phyloP scores from a whole-genome alignment of 768 basidiomycete species.

The Scleroderma citrinum region DNA sequence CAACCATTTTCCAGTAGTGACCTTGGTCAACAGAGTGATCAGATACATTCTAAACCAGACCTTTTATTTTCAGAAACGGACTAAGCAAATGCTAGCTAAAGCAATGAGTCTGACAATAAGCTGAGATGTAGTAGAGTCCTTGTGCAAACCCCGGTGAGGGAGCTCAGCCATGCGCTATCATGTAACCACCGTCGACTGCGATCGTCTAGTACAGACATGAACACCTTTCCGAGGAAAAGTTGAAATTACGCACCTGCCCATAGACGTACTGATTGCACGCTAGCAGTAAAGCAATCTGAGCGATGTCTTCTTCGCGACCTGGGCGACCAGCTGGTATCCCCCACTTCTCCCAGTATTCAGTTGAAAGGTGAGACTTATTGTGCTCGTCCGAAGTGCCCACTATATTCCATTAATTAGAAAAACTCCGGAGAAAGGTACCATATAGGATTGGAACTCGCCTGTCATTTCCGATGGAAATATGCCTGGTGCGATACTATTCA shows the following conservation, averaged over 20 bases:
- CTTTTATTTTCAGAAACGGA: too few relatives aligned
- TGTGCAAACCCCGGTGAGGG: too few relatives aligned
- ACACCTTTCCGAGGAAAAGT: background rate
- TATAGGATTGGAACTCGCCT: background rate
- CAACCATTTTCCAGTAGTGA: too few relatives aligned
- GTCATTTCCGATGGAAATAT: conserved; percentile 36
- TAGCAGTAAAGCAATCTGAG: conserved; percentile 27
- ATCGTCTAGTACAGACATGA: background rate
- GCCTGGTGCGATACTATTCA: conserved; percentile 32
- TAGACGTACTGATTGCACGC: conserved; percentile 30
- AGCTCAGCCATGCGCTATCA: background rate
- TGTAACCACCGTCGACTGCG: background rate
- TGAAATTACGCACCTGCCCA: conserved; percentile 24
- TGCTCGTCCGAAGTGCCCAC: conserved; percentile 19
- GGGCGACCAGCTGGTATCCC: conserved; percentile 31
- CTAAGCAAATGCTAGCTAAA: too few relatives aligned
- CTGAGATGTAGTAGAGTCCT: background rate
- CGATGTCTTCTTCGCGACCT: conserved; percentile 32
- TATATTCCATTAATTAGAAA: background rate
- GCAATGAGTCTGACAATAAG: too few relatives aligned
- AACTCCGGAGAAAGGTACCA: background rate
- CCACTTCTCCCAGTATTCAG: conserved; percentile 27
- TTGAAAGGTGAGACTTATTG: conserved; percentile 29
- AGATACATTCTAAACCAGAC: too few relatives aligned
- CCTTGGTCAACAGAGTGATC: too few relatives aligned